Base-by-base conservation (phyloP, 1,284 basidiomycete species). In the Tausonia pullulans region DNA sequence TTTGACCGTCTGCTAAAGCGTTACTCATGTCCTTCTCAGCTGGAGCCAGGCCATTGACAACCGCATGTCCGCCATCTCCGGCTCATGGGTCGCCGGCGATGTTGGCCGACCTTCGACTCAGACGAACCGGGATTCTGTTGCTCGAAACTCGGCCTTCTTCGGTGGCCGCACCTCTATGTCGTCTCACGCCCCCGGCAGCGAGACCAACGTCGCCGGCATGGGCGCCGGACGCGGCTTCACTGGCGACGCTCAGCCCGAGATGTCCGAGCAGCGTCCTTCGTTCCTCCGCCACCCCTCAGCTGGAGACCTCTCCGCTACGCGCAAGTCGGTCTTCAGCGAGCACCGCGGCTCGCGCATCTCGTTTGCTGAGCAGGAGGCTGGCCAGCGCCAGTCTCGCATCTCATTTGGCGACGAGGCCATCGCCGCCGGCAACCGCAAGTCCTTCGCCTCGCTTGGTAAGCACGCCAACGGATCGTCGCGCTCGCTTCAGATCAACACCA, bases 11-110 rank as follows among this genome's bases (percentile, higher is more conserved):
- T 27, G 27, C 27, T 27, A 27, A 27, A 27, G 27, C 27, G 27
- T 2, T 27, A 27, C 27, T 27, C 27, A 2, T 27, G 49, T 14
- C 6, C 39, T 13, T 5, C 16, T 27, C 48, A 61, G 54, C 43
- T 62, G 61, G 61, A 56, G 53, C 49, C 61, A 62, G 46, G 50
- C 50, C 10, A 53, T 62, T 45, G 61, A 62, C 61, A 62, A 62
- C 61, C 53, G 61, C n/a, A 62, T 62, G 61, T 54, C 50, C 44
- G 61, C 56, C 55, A 53, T 62, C 16, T 62, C 61, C 5, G 53
- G 56, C 10, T 52, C 51, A 52, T 62, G 61, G 61, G 53, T 54
- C 3, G 55, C 61, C 10, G 59, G 49, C 8, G 46, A 41, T 14
- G 49, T 51, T 40, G 41, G 44, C 43, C 59, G 59, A 3, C 59